A percentile compares a stretch with the other conserved stretches of the same genome.
phyloP scores from a whole-genome alignment of 2,329 filamentous ascomycete genomes.

The Cercospora sp. region DNA sequence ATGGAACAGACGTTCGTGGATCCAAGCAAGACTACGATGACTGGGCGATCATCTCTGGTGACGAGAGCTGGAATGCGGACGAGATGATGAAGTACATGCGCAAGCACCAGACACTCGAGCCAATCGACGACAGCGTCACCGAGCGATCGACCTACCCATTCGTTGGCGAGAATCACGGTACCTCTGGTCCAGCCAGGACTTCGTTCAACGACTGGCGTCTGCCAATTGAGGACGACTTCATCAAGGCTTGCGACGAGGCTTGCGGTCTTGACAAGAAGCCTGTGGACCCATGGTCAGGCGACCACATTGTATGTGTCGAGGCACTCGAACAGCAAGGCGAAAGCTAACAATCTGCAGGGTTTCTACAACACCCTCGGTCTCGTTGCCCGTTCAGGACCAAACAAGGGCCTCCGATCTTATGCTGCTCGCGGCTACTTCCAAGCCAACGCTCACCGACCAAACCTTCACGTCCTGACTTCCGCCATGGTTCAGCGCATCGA shows the following conservation, averaged over 20 bases:
- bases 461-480: slow-evolving; percentile 41
- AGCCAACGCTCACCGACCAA: slow-evolving; percentile 35
- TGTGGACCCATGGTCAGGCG: slow-evolving; percentile 40
- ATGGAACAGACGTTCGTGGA: slow-evolving; percentile 43
- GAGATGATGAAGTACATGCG: slow-evolving; percentile 49
- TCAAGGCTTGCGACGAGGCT: slow-evolving; percentile 39
- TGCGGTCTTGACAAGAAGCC: slow-evolving; percentile 41
- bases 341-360: slow-evolving; percentile 17
- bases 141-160: slow-evolving; percentile 36
- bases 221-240: slow-evolving; percentile 41
- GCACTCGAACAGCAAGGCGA: too few species aligned
- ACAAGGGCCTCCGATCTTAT: slow-evolving; percentile 40
- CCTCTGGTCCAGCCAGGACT: slow-evolving; percentile 39
- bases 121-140: slow-evolving; percentile 32
- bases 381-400: slow-evolving; percentile 31
- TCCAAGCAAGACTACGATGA: slow-evolving; percentile 48
- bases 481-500: slow-evolving; percentile 51
- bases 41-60: slow-evolving; percentile 47
- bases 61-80: slow-evolving; percentile 50
- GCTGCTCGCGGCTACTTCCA: slow-evolving; percentile 38
- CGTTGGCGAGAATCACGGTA: slow-evolving; percentile 40
- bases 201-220: slow-evolving; percentile 40
- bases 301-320: slow-evolving; percentile 34
- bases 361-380: slow-evolving; percentile 37
- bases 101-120: slow-evolving; percentile 43